Percentiles rank a stretch among this genome's conserved stretches.
These are phyloP conservation scores for Fistulina hepatica DNA, from an alignment of 1,284 basidiomycete species.

Conservation along the genomic window DNA sequence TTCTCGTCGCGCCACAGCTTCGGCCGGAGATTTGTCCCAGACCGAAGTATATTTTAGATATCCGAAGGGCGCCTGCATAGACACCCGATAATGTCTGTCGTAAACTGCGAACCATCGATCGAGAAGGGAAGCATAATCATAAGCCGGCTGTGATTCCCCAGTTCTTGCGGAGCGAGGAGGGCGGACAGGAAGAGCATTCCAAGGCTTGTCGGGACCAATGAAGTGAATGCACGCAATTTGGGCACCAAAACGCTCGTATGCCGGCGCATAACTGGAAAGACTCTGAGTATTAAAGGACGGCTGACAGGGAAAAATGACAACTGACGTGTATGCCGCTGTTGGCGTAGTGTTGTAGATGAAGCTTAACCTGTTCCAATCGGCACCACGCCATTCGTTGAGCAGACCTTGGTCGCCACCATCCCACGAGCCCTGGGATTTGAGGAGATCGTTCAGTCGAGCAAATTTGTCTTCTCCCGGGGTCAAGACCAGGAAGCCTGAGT, in stretches of 20 bases:
- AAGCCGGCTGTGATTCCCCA: conserved; percentile 34
- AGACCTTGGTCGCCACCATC: conserved; percentile 97
- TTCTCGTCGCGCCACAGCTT: conserved; percentile 22
- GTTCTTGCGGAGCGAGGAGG: conserved; percentile 33
- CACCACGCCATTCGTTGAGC: conserved; percentile 87
- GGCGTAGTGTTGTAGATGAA: conserved; percentile 98
- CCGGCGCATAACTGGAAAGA: conserved; percentile 74
- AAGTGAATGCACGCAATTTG: conserved; percentile 89
- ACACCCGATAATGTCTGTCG: conserved; percentile 71
- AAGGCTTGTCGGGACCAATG: conserved; percentile 91
- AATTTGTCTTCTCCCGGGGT: conserved; percentile 79
- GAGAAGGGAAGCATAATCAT: conserved; percentile 70
- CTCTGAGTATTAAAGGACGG: conserved; percentile 16
- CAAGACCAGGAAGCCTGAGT: conserved; percentile 89
- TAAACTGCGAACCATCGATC: conserved; percentile 89
- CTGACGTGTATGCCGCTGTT: conserved; percentile 92
- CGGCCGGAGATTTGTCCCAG: conserved; percentile 51
- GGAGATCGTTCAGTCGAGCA: conserved; percentile 55
- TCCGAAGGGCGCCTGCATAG: conserved; percentile 42
- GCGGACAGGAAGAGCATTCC: conserved; percentile 64
- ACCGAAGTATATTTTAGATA: conserved; percentile 60
- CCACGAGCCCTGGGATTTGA: conserved; percentile 77
- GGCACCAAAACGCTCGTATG: conserved; percentile 86
- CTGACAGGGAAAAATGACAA: conserved; percentile 15
- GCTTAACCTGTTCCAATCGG: conserved; percentile 83